Evolutionary conservation across 2,329 filamentous ascomycete genomes (phyloP), one percentile per base, ranked within the genome.

Genomic region (Curvularia eragrostidis): DNA sequence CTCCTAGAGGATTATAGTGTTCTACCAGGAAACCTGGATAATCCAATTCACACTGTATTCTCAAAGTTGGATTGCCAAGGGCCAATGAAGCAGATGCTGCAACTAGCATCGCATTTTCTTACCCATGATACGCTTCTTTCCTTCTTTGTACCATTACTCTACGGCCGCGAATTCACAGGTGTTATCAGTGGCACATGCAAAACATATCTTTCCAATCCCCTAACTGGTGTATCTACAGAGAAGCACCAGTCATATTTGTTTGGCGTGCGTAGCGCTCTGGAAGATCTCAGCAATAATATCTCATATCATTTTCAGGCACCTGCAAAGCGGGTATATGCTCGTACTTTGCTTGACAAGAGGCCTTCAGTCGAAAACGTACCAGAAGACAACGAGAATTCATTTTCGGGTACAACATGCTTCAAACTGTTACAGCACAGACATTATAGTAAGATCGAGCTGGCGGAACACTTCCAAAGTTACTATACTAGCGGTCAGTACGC

Each of bases 81-180:
- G 21, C 59, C 61, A 9, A 49, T 73, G 44, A 52, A 62, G 7
- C 70, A 69, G 38, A 61, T 64, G 48, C 65, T 76, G 26, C 70
- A 61, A 21, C 63, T 76, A 13, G 74, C 73, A 19, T 75, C 74
- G 3, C 70, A 72, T 23, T 74, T 74, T 41, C 61, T 76, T n/a
- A 48, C 64, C 7, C 56, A 70, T 23, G 68, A 73, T 19, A 61
- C 65, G 10, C 54, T 71, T 18, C 61, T 76, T 5, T 59, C 64
- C 34, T 76, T 74, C 52, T 76, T 74, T 42, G 59, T 75, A 19
- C 65, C 66, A 5, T 58, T 74, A 21, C 53, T 73, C 1, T 68
- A 71, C 30, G 74, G 74, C 26, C 56, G 44, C 26, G 51, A 64
- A 28, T 42, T 70, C n/a, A 54, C 47, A 13, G 56, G 24, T 18